Conservation (phyloP, 352 stramenopile species). For the Globisporangium cylindrosporum region DNA sequence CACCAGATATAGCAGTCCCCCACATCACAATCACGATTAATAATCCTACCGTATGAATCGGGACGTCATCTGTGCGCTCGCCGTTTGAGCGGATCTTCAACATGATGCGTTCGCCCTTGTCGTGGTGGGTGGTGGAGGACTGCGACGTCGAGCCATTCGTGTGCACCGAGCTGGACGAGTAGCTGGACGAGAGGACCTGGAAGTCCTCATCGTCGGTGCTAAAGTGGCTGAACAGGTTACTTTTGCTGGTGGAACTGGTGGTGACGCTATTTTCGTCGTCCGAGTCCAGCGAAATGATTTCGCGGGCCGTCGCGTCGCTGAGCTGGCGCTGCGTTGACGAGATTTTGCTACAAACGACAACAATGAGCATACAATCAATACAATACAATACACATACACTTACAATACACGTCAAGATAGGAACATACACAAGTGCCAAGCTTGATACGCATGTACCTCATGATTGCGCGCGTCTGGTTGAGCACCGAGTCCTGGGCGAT, state of each 20-base stretch:
- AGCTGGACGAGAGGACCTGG: constrained; percentile 10
- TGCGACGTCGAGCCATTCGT: background rate
- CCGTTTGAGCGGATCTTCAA: constrained; percentile 66
- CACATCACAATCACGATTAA: background rate
- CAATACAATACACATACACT: background rate
- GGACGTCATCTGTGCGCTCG: constrained; percentile 43
- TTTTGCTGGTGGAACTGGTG: background rate
- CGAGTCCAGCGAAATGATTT: constrained; percentile 59
- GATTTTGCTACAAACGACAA: constrained; percentile 21
- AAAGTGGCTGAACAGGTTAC: background rate
- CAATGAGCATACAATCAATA: background rate
- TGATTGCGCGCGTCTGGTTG: constrained; percentile 58
- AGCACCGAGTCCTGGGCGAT: constrained; percentile 56
- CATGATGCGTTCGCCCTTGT: constrained; percentile 53
- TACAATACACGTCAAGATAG: background rate
- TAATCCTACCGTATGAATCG: constrained; percentile 46
- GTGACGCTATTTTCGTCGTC: constrained; percentile 35
- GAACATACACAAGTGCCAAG: background rate
- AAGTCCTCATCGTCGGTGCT: constrained; percentile 13
- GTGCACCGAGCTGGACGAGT: background rate
- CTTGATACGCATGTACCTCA: constrained; percentile 33
- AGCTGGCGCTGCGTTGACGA: constrained; percentile 28
- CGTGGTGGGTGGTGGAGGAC: constrained; percentile 3
- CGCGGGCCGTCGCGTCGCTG: constrained; percentile 11
- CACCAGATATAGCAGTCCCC: background rate